Evolutionary conservation across 164 flowering plant genomes (phyloP).

Genomic region (Magnolia changhungtana): DNA sequence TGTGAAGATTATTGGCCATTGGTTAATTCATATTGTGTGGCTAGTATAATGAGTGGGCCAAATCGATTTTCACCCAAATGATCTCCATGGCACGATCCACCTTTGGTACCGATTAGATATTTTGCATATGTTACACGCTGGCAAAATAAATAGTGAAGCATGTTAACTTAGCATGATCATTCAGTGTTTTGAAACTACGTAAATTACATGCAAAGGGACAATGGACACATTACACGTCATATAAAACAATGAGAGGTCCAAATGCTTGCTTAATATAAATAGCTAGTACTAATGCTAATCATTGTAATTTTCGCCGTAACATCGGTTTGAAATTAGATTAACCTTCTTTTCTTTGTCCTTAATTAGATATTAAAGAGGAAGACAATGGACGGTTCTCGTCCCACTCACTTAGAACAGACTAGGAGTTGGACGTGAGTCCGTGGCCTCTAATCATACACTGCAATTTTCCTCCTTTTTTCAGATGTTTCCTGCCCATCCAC

Average conservation of each 20-base stretch:
- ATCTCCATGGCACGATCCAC: neutral
- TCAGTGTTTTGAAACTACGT: neutral
- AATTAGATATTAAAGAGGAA: neutral
- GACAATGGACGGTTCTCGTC: neutral
- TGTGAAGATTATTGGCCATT: neutral
- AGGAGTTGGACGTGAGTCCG: no score
- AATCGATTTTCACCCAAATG: neutral
- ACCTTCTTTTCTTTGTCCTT: neutral
- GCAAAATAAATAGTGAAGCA: neutral
- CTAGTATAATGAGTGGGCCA: neutral
- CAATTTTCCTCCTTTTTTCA: no score
- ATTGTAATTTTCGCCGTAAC: neutral
- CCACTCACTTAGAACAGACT: no score
- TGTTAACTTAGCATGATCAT: neutral
- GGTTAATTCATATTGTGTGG: neutral
- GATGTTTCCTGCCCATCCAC: no score
- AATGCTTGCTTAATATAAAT: neutral
- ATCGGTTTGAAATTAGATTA: neutral
- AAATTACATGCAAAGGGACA: neutral
- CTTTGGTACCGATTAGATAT: neutral
- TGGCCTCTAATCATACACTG: no score
- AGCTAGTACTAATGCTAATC: neutral
- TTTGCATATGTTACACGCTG: neutral
- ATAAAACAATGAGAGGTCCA: slow-evolving; percentile 8
- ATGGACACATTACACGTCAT: neutral